These are phyloP conservation scores for Rutstroemia sp. DNA, from an alignment of 2,329 filamentous ascomycete genomes.

Conservation along the genomic window DNA sequence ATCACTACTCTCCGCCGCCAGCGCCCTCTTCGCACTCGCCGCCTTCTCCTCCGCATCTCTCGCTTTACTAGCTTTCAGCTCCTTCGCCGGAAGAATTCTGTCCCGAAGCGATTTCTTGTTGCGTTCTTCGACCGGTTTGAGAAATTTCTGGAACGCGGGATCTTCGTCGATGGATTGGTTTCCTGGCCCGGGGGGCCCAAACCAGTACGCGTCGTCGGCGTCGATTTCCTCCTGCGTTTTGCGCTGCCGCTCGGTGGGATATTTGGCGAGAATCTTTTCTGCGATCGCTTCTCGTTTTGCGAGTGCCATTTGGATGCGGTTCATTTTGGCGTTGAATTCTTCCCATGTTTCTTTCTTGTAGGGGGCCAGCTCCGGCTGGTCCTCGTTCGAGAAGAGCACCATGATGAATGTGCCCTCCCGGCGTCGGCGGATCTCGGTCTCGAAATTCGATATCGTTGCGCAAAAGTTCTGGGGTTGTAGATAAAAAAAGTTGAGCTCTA, in stretches of 20 bases:
- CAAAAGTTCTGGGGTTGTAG: not conserved
- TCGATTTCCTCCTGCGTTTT: conserved; percentile 30
- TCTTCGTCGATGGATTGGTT: conserved; percentile 28
- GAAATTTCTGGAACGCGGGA: conserved; percentile 25
- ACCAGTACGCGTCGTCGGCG: conserved; percentile 27
- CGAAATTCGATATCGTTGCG: not conserved
- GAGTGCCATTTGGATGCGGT: conserved; percentile 27
- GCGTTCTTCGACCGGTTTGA: conserved; percentile 23
- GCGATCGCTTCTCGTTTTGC: conserved; percentile 29
- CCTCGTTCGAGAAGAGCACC: not conserved
- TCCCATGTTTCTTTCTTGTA: conserved; percentile 21
- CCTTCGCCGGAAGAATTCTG: conserved; percentile 26
- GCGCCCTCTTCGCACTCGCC: conserved; percentile 25
- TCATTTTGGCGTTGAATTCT: conserved; percentile 26
- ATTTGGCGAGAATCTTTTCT: conserved; percentile 16
- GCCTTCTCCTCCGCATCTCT: conserved; percentile 29
- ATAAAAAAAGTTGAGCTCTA: conserved; percentile 1
- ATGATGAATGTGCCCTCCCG: not conserved
- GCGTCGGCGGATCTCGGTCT: not conserved
- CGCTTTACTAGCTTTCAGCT: conserved; percentile 27
- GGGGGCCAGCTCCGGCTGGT: conserved; percentile 15
- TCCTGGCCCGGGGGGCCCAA: conserved; percentile 20
- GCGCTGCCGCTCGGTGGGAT: conserved; percentile 23
- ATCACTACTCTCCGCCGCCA: conserved; percentile 28
- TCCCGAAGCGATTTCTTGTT: conserved; percentile 29